Evolutionary conservation across 2,329 filamentous ascomycete genomes (phyloP).

Genomic region (Apiospora sp.): DNA sequence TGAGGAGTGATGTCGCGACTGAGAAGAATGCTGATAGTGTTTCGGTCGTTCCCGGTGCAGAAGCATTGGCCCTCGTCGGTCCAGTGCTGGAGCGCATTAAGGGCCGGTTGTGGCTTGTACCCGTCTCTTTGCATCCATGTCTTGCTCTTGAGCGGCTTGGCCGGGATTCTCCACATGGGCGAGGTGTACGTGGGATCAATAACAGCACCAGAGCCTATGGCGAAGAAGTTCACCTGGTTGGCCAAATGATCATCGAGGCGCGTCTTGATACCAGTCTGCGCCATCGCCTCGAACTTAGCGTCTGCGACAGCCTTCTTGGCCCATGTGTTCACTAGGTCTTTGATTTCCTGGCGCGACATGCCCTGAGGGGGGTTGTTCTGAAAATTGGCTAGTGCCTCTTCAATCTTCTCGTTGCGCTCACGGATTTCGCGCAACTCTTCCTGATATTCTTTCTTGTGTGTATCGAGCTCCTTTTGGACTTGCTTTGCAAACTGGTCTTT

Average conservation of each 20-base stretch:
- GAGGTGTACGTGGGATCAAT: conserved; percentile 70
- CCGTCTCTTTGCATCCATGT: conserved; percentile 38
- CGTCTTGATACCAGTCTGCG: conserved; percentile 54
- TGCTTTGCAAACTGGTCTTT: conserved; percentile 57
- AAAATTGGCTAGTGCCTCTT: conserved; percentile 41
- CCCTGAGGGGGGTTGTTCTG: conserved; percentile 36
- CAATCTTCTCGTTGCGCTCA: conserved; percentile 31
- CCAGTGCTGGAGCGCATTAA: conserved; percentile 73
- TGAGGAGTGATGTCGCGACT: conserved; percentile 68
- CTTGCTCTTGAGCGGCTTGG: conserved; percentile 36
- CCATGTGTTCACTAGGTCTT: conserved; percentile 48
- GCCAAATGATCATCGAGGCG: conserved; percentile 54
- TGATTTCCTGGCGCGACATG: conserved; percentile 52
- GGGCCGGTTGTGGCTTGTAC: conserved; percentile 46
- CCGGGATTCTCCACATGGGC: conserved; percentile 55
- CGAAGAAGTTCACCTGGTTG: conserved; percentile 78
- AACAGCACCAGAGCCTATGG: conserved; percentile 68
- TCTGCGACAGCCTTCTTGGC: conserved; percentile 54
- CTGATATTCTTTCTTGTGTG: conserved; percentile 39
- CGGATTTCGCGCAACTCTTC: not conserved
- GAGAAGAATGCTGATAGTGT: conserved; percentile 63
- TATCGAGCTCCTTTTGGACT: conserved; percentile 50
- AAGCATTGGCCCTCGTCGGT: conserved; percentile 86
- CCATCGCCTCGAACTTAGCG: conserved; percentile 55
- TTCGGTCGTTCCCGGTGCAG: conserved; percentile 68